phyloP scores from a whole-genome alignment of 2,329 filamentous ascomycete genomes.

The Aureobasidium melanogenum region DNA sequence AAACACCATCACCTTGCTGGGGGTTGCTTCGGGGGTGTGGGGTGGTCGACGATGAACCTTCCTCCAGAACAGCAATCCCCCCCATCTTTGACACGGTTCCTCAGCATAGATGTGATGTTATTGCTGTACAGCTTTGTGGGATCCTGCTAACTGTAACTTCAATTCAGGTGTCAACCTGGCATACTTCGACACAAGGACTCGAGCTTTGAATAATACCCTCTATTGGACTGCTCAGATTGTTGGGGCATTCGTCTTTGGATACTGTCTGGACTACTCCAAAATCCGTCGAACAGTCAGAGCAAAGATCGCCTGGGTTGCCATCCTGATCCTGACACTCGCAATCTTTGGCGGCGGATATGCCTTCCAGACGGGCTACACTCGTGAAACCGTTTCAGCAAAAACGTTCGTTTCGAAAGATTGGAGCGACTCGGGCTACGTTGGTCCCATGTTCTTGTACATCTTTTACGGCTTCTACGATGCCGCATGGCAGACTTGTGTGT shows the following conservation, averaged over 20 bases:
- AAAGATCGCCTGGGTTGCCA: conserved; percentile 50
- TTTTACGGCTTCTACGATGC: conserved; percentile 88
- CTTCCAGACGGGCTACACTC: conserved; percentile 57
- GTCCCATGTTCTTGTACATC: conserved; percentile 81
- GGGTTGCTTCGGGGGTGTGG: too few relatives aligned
- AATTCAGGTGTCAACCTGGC: conserved; percentile 50
- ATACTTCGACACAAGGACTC: conserved; percentile 65
- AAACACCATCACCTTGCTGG: too few relatives aligned
- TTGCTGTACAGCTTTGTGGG: too few relatives aligned
- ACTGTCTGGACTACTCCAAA: conserved; percentile 51
- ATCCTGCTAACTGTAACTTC: too few relatives aligned
- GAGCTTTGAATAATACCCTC: conserved; percentile 67
- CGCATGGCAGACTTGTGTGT: conserved; percentile 80
- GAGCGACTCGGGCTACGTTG: conserved; percentile 58
- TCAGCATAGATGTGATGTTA: too few relatives aligned
- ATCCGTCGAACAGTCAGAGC: conserved; percentile 60
- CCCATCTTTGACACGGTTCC: too few relatives aligned
- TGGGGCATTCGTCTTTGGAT: conserved; percentile 65
- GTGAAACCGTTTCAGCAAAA: conserved; percentile 22
- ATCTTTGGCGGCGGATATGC: conserved; percentile 79
- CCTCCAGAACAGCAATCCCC: too few relatives aligned
- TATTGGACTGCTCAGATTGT: conserved; percentile 75
- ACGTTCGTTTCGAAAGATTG: conserved; percentile 50
- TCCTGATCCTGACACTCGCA: conserved; percentile 63
- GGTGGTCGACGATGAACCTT: too few relatives aligned